Percentiles rank a stretch among this genome's conserved stretches.
phyloP scores from a whole-genome alignment of 768 basidiomycete species.

The Lactarius psammicola region DNA sequence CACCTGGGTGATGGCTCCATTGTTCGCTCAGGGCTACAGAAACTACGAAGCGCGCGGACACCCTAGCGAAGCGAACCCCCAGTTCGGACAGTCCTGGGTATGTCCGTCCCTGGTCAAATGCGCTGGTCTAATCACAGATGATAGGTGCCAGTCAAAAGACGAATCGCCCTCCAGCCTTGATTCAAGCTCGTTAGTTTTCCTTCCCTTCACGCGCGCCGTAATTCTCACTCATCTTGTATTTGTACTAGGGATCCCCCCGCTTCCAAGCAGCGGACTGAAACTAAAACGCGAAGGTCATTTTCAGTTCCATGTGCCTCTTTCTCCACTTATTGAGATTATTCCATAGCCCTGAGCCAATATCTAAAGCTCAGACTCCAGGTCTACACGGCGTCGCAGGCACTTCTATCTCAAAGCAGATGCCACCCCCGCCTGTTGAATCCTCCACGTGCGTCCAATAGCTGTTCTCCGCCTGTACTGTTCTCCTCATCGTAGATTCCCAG shows the following conservation, averaged over 20 bases:
- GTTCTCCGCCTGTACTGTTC: neutral
- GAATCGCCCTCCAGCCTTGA: neutral
- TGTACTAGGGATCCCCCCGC: neutral
- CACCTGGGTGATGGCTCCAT: neutral
- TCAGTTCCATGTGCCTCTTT: neutral
- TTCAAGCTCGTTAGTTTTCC: neutral
- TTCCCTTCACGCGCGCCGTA: neutral
- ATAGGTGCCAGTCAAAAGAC: neutral
- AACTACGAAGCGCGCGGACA: neutral
- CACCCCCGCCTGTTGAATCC: neutral
- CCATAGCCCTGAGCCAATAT: neutral
- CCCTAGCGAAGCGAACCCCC: neutral
- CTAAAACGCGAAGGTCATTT: neutral
- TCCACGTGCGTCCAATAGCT: neutral
- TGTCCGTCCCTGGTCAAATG: neutral
- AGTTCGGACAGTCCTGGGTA: neutral
- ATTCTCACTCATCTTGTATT: neutral
- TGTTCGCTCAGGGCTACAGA: neutral
- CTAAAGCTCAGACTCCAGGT: neutral
- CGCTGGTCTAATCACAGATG: neutral
- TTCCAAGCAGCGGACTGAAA: neutral
- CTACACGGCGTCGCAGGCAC: neutral
- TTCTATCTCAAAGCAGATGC: neutral
- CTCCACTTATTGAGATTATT: neutral
- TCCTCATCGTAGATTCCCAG: neutral